Evolutionary conservation across 2,329 filamentous ascomycete species (phyloP).

Genomic region (Leptoxyphium fumago): DNA sequence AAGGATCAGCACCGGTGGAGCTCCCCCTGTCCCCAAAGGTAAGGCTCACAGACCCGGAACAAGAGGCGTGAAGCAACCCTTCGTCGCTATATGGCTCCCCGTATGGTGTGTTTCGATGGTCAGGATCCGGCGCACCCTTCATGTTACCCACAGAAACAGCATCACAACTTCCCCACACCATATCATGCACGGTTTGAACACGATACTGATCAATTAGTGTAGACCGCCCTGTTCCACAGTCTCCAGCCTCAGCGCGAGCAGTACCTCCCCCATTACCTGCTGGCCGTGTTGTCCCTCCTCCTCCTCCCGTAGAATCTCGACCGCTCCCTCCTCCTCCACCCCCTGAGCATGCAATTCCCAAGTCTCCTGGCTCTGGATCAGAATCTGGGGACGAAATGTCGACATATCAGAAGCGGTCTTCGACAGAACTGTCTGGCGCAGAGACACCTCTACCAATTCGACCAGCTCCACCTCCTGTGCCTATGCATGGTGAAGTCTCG

Average conservation of each 20-base stretch:
- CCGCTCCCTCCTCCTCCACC: background rate
- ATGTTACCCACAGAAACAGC: no score
- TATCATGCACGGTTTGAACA: background rate
- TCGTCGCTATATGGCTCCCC: no score
- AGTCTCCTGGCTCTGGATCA: conserved; percentile 62
- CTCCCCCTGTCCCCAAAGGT: conserved; percentile 37
- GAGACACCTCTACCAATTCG: conserved; percentile 17
- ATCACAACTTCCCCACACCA: no score
- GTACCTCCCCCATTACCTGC: conserved; percentile 20
- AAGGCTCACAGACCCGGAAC: conserved; percentile 10
- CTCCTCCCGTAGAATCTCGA: conserved; percentile 23
- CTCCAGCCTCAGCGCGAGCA: conserved; percentile 12
- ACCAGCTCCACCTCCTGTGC: conserved; percentile 21
- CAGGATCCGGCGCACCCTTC: no score
- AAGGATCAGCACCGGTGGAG: conserved; percentile 24
- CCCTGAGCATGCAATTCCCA: conserved; percentile 18
- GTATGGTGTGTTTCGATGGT: no score
- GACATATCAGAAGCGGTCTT: conserved; percentile 27
- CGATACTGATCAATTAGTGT: conserved; percentile 2
- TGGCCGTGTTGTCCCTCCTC: conserved; percentile 27
- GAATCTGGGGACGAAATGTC: conserved; percentile 83
- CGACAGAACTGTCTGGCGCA: conserved; percentile 20
- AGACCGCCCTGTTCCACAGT: conserved; percentile 22
- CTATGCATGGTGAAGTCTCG: conserved; percentile 10
- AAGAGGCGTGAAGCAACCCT: no score